Evolutionary conservation across 2,329 filamentous ascomycete species (phyloP), one percentile per base, ranked within the genome.

Genomic region (Aureobasidium uvarum): DNA sequence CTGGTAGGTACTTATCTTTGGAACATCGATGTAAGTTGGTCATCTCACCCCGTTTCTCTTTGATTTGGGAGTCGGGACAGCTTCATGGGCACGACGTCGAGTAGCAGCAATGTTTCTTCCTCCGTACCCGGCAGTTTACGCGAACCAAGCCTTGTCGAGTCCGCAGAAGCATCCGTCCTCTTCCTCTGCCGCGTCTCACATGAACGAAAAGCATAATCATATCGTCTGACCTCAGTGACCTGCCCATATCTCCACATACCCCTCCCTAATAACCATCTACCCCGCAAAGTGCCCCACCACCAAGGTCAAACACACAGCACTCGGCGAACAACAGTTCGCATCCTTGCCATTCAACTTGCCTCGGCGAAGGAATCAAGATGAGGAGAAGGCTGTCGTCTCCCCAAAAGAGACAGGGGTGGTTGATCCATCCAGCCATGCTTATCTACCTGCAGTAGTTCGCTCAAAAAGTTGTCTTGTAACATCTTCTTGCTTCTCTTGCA

Each of bases 151-250:
- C 33, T 39, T 14, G 14, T 28, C 5, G 14, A 55, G 5, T 7
- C 25, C 33, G n/a, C 20, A n/a, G 25, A 55, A 38, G n/a, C 33
- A 41, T 18, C 28, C 25, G 16, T 25, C 6, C 20, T 28, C 14
- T 25, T 8, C 50, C 36, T 39, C 51, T 41, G 54, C 54, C 54
- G 54, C 39, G 38, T 31, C 23, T 45, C 25, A 33, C 38, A 45
- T 28, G 10, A 58, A 58, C 16, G 3, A 33, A 58, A 58, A 58
- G 54, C 18, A 58, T 58, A 58, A 58, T 58, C 25, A 5, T 23
- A 45, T 58, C 54, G 54, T 43, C 38, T 58, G 54, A 58, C n/a
- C n/a, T n/a, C n/a, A n/a, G n/a, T n/a, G n/a, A n/a, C 54, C 54
- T 33, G 13, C 10, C 20, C 28, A n/a, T 16, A 41, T 41, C 52